Evolutionary conservation across 805 yeast genomes (phyloP).

Genomic region (Ogataea dorogensis): DNA sequence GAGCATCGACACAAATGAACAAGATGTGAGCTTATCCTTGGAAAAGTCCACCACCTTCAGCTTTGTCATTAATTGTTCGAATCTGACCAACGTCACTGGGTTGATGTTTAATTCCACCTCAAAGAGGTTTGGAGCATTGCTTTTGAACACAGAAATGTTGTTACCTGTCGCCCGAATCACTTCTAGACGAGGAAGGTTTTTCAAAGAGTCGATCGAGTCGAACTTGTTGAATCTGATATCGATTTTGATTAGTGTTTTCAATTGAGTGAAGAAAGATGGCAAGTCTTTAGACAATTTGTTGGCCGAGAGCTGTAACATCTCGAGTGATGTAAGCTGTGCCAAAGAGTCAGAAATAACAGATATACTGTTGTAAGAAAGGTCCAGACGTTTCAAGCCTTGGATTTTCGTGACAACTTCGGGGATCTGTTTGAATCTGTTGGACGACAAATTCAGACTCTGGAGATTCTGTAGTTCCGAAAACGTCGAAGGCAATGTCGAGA

Average conservation of each 20-base stretch:
- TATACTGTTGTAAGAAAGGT: constrained; percentile 79
- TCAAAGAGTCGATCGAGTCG: constrained; percentile 53
- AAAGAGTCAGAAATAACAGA: constrained; percentile 58
- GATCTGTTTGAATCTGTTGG: constrained; percentile 63
- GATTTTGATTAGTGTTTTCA: constrained; percentile 61
- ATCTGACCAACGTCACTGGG: constrained; percentile 71
- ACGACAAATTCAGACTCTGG: constrained; percentile 68
- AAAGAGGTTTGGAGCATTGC: constrained; percentile 59
- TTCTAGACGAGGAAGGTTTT: constrained; percentile 60
- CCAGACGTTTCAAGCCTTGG: constrained; percentile 59
- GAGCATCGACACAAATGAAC: constrained; percentile 64
- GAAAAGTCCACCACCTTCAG: constrained; percentile 73
- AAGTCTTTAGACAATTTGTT: constrained; percentile 56
- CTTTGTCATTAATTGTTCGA: constrained; percentile 51
- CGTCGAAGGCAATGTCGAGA: constrained; percentile 58
- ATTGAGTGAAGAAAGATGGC: constrained; percentile 51
- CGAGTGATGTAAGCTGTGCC: constrained; percentile 56
- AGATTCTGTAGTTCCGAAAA: constrained; percentile 56
- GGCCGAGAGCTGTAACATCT: constrained; percentile 71
- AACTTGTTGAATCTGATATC: constrained; percentile 73
- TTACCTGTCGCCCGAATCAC: constrained; percentile 75
- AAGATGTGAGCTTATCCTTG: constrained; percentile 76
- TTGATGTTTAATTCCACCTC: constrained; percentile 75
- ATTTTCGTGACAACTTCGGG: constrained; percentile 68
- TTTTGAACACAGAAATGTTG: constrained; percentile 66